Conservation (phyloP, 2,329 filamentous ascomycete species). For the Pseudocercospora macadamiae region DNA sequence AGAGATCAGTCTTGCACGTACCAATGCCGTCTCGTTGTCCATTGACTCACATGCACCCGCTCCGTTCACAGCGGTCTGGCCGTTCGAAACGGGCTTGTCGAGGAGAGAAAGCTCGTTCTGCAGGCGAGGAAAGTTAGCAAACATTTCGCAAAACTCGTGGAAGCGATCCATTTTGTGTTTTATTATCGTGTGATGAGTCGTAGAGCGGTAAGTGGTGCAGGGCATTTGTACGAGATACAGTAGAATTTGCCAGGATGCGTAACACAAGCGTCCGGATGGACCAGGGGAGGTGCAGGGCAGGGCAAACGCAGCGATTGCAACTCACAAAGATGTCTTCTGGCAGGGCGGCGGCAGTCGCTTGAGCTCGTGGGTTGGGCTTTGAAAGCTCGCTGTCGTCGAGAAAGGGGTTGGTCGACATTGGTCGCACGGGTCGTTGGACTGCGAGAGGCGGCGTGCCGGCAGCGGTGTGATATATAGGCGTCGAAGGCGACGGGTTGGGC, state of each 20-base stretch:
- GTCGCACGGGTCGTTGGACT: conserved; percentile 55
- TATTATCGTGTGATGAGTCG: conserved; percentile 8
- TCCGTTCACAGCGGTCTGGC: conserved; percentile 19
- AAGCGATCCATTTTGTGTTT: conserved; percentile 44
- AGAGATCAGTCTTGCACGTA: not conserved
- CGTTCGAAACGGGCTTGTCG: conserved; percentile 55
- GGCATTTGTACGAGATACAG: conserved; percentile 6
- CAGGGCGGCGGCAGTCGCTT: conserved; percentile 48
- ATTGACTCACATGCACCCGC: conserved; percentile 13
- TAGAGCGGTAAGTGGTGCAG: conserved; percentile 5
- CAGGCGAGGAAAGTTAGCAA: conserved; percentile 47
- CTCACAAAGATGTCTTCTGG: conserved; percentile 78
- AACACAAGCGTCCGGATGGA: conserved; percentile 25
- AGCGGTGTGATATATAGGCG: conserved; percentile 9
- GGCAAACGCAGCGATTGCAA: conserved; percentile 39
- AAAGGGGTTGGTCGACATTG: conserved; percentile 74
- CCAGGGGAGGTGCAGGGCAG: conserved; percentile 26
- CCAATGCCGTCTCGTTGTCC: conserved; percentile 3
- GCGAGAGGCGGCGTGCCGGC: conserved; percentile 45
- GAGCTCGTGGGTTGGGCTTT: conserved; percentile 5
- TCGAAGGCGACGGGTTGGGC: conserved; percentile 34
- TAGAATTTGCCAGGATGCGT: conserved; percentile 22
- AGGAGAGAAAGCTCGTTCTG: conserved; percentile 71
- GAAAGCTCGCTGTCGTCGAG: conserved; percentile 51
- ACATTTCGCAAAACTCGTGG: conserved; percentile 42